Base-by-base conservation (phyloP, 177 flowering plant genomes). In the Telopea speciosissima region DNA sequence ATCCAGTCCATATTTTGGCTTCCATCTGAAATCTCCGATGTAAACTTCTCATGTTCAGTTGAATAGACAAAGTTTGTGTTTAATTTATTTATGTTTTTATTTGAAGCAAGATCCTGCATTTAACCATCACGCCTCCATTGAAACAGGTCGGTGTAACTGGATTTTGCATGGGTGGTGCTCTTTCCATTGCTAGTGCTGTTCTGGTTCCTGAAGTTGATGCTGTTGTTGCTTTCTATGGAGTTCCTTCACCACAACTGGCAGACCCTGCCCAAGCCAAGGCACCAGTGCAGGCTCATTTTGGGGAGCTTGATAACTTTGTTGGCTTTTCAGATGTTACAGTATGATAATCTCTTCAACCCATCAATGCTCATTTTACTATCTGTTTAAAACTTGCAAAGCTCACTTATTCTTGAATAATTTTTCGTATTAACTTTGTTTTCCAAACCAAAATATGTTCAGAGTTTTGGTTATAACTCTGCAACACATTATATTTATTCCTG, bases 281-380 rank as follows among this genome's bases (percentile, higher is more conserved):
- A 59, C 98, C 97, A 9, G 85, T 91, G 71, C 98, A 91, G 78
- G 97, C 97, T 76, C 98, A 93, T 77, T 93, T 93, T 79, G 98
- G 98, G 70, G 97, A 93, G 79, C 87, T 81, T 40, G 98, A 93
- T 72, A 81, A 31, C 74, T 75, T 88, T 78, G 91, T 82, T 70
- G 98, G 97, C 61, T 92, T 93, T 77, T 85, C 98, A 70, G 97
- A 92, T 76, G 80, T 90, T 49, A 82, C 81, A 84, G 97, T 91
- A 86, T 74, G 81, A 23, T 36, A 23, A 24, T 33, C 65, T 33
- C 65, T 36, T 71, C 52, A 1, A 66, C 12, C 5, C 66, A 54
- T 64, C 9, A 65, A 52, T 23, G 44, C 44, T 22, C 3, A 5
- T 66, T 61, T 31, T n/a, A 62, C 33, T 23, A 42, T 63, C 16